Evolutionary conservation across 2,329 filamentous ascomycete species (phyloP).

Genomic region (Pseudogymnoascus verrucosus): DNA sequence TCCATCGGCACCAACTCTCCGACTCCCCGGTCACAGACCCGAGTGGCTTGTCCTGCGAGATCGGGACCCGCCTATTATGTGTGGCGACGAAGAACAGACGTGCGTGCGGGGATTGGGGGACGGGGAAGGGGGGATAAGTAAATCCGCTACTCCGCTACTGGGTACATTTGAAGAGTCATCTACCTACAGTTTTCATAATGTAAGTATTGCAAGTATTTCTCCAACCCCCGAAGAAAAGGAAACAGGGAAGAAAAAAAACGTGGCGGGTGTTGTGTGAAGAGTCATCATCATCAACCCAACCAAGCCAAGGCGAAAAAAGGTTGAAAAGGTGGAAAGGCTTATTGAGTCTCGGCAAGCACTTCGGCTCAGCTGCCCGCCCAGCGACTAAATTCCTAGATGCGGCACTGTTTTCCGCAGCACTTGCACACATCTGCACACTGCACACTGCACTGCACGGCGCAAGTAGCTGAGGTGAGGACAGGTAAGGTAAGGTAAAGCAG

Average conservation of each 20-base stretch:
- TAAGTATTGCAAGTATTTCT: too few relatives aligned
- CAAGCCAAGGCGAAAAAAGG: not conserved
- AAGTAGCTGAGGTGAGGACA: too few relatives aligned
- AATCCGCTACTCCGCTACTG: not conserved
- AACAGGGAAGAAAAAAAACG: not conserved
- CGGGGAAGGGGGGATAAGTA: not conserved
- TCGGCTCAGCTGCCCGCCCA: too few relatives aligned
- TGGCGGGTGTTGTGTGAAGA: not conserved
- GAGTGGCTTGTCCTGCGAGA: not conserved
- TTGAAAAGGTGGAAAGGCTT: too few relatives aligned
- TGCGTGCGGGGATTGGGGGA: not conserved
- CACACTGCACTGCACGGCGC: too few relatives aligned
- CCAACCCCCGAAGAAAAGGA: not conserved
- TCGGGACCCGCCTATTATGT: not conserved
- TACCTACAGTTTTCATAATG: too few relatives aligned
- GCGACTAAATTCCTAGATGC: not conserved
- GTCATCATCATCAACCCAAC: not conserved
- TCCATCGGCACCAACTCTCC: not conserved
- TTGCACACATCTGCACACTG: too few relatives aligned
- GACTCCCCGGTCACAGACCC: not conserved
- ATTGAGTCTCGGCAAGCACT: too few relatives aligned
- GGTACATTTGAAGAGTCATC: not conserved
- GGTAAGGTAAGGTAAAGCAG: too few relatives aligned
- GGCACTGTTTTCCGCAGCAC: not conserved
- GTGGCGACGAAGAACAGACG: not conserved